Evolutionary conservation across 441 rosid genomes (phyloP), one percentile per base, ranked within the genome.

Genomic region (Macaranga tanarius): DNA sequence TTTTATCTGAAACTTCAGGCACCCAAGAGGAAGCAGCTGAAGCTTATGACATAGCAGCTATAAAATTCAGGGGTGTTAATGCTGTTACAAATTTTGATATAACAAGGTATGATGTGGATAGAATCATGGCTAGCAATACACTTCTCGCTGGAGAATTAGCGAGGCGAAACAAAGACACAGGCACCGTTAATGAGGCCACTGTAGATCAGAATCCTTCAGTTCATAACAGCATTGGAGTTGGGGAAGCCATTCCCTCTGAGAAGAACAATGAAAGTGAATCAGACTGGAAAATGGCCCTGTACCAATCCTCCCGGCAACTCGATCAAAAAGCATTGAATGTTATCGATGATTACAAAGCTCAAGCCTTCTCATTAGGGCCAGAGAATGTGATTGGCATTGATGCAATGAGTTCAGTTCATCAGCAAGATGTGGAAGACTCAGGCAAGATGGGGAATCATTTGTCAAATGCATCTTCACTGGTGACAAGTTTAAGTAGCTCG

Each of bases 21-120:
- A 95, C 99, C 12, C 98, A 95, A 80, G 99, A 92, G 83, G 99
- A 95, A 86, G 99, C 98, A 11, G 99, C 98, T 0, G 99, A 95
- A 79, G 98, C 99, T 0, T 94, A 94, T 23, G 98, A 94, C 55
- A 61, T 94, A 12, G 98, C 98, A 3, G 97, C 97, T 1, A 92
- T 94, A 47, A 94, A 94, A 75, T 94, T 94, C 77, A 93, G 97
- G 0, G 98, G 98, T 9, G 89, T 84, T 15, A 92, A 90, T 73
- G 99, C 98, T 12, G 99, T 95, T 22, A 95, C 99, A 0, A 95
- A 95, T 84, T 95, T 95, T 15, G 97, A 92, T 79, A 90, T 92
- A 58, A 85, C 91, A 10, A 82, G 97, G 76, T 95, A 95, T 12
- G 92, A 92, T 54, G 99, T 95, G 25, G 98, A 95, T 56, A 80